Conservation (phyloP, 768 basidiomycete genomes). For the Fomitopsis pulvina region DNA sequence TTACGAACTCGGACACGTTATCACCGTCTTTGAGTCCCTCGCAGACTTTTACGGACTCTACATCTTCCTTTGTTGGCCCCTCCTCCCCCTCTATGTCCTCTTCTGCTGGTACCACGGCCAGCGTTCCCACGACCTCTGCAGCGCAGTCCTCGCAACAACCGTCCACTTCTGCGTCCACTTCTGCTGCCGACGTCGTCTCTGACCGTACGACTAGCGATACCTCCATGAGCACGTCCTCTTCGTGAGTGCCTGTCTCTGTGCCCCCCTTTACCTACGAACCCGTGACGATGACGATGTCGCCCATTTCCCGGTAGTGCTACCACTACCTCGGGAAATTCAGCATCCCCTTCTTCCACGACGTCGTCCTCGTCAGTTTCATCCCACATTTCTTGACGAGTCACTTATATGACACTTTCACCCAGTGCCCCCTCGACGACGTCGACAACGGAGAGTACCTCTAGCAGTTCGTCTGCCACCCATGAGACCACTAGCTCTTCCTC, state of each 20-base stretch:
- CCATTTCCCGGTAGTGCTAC: not conserved
- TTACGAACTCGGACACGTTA: not conserved
- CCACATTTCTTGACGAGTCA: not conserved
- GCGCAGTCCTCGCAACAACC: not conserved
- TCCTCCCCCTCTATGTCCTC: constrained; percentile 4
- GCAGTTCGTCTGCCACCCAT: constrained; percentile 1
- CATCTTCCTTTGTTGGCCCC: not conserved
- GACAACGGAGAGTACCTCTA: constrained; percentile 12
- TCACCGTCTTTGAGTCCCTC: not conserved
- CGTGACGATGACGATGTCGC: not conserved
- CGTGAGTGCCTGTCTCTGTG: not conserved
- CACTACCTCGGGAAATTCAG: not conserved
- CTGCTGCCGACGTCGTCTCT: not conserved
- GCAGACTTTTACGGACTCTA: not conserved
- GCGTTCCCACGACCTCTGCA: not conserved
- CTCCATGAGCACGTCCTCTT: not conserved
- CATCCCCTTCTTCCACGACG: not conserved
- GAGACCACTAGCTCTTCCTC: not conserved
- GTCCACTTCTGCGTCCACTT: not conserved
- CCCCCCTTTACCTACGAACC: not conserved
- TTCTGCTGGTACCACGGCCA: not conserved
- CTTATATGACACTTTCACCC: not conserved
- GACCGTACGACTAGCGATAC: not conserved
- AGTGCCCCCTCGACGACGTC: constrained; percentile 7
- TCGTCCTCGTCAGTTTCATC: not conserved